Percentiles rank a stretch among this genome's conserved stretches.
phyloP scores from a whole-genome alignment of 768 basidiomycete species.

The Tulasnella sp. region DNA sequence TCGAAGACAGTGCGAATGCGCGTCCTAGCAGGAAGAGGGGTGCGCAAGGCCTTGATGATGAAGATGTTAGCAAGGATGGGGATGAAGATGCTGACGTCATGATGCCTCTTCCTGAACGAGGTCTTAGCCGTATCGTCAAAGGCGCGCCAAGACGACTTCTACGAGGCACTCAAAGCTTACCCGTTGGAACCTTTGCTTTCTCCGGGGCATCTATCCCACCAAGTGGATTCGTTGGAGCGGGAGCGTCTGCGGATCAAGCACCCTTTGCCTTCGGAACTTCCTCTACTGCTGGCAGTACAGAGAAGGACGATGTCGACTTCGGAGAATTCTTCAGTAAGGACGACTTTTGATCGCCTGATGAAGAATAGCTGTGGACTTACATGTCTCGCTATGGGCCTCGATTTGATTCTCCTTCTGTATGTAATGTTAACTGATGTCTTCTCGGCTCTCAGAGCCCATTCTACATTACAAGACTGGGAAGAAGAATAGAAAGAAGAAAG shows the following conservation, averaged over 20 bases:
- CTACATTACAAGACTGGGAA: background rate
- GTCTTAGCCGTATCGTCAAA: background rate
- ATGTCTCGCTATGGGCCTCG: background rate
- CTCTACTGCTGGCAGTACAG: background rate
- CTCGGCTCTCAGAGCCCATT: background rate
- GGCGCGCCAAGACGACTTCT: background rate
- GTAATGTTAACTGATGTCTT: background rate
- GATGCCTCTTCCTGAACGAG: background rate
- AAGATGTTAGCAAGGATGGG: background rate
- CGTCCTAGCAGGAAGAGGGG: background rate
- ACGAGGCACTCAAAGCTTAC: background rate
- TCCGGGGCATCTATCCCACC: background rate
- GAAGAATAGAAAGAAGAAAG: background rate
- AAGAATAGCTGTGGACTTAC: background rate
- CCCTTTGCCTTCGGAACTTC: background rate
- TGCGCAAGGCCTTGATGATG: background rate
- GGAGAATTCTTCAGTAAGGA: constrained; percentile 10
- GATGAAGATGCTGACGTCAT: background rate
- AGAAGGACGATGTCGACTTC: background rate
- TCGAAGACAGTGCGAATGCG: background rate
- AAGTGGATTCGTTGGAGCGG: background rate
- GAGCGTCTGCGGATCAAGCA: background rate
- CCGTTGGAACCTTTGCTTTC: constrained; percentile 11
- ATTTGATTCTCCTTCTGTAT: background rate
- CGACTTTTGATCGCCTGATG: background rate